A percentile compares a stretch with the other conserved stretches of the same genome.
These are phyloP conservation scores for Hymenoscyphus occultus DNA, from an alignment of 2,329 filamentous ascomycete species.

Conservation along the genomic window DNA sequence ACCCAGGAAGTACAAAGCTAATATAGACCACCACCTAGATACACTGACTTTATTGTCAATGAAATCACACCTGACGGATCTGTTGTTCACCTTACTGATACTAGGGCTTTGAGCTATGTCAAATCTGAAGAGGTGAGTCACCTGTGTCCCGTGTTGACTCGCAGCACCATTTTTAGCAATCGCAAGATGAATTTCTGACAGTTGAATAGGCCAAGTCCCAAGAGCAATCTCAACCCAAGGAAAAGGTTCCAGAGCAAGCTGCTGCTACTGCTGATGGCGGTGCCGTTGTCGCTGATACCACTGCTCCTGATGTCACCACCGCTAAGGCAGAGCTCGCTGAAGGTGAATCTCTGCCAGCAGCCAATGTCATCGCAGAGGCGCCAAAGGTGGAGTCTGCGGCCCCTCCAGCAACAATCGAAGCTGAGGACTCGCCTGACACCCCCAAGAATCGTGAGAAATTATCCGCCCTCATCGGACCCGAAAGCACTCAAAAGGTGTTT, in stretches of 20 bases:
- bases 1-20: slow-evolving; percentile 7
- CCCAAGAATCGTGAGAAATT: slow-evolving; percentile 45
- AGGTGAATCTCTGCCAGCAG: background rate
- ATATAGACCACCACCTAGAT: slow-evolving; percentile 42
- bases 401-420: background rate
- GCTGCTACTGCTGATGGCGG: too few species aligned
- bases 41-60: slow-evolving; percentile 73
- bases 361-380: background rate
- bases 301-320: background rate
- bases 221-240: background rate
- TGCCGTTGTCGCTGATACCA: too few species aligned
- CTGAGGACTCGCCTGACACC: slow-evolving; percentile 19
- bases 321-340: background rate
- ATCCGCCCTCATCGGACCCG: slow-evolving; percentile 48
- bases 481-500: slow-evolving; percentile 49
- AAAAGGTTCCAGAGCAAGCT: background rate
- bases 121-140: slow-evolving; percentile 18
- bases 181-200: background rate
- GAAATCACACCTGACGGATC: slow-evolving; percentile 63
- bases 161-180: background rate
- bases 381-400: background rate
- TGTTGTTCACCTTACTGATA: slow-evolving; percentile 58
- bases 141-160: background rate
- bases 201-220: background rate
- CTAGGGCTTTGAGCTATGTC: slow-evolving; percentile 18